phyloP scores from a whole-genome alignment of 2,329 filamentous ascomycete genomes.

The Byssoonygena ceratinophila region DNA sequence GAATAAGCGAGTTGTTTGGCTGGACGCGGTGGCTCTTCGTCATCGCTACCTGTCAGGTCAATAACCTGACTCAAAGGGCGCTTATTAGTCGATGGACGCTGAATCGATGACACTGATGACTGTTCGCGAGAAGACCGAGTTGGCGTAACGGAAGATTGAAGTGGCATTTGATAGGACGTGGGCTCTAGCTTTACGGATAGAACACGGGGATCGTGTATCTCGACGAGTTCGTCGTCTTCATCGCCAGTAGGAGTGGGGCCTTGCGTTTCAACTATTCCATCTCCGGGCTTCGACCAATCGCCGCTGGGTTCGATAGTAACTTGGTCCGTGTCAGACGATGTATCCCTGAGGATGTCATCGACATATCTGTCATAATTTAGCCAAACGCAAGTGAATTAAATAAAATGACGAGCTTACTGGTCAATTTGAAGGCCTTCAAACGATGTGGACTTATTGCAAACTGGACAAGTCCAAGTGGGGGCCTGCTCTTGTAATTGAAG shows the following conservation, averaged over 20 bases:
- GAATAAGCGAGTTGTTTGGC: slow-evolving; percentile 27
- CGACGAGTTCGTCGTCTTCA: slow-evolving; percentile 43
- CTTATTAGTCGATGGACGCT: slow-evolving; percentile 34
- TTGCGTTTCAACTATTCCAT: slow-evolving; percentile 26
- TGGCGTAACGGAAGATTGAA: slow-evolving; percentile 21
- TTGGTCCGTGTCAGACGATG: slow-evolving; percentile 61
- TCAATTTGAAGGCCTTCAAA: slow-evolving; percentile 81
- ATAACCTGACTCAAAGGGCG: slow-evolving; percentile 42
- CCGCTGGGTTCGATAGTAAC: slow-evolving; percentile 85
- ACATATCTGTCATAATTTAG: slow-evolving; percentile 54
- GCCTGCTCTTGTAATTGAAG: slow-evolving; percentile 91
- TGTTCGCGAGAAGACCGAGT: slow-evolving; percentile 28
- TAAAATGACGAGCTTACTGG: slow-evolving; percentile 48
- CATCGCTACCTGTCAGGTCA: slow-evolving; percentile 45
- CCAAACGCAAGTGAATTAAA: background rate
- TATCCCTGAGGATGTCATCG: slow-evolving; percentile 69
- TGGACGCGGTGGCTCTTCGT: slow-evolving; percentile 34
- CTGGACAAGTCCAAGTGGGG: slow-evolving; percentile 90
- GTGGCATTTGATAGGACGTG: slow-evolving; percentile 21
- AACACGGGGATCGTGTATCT: slow-evolving; percentile 35
- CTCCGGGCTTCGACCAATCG: slow-evolving; percentile 52
- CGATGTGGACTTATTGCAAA: slow-evolving; percentile 73
- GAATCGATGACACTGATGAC: slow-evolving; percentile 31
- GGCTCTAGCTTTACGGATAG: slow-evolving; percentile 32
- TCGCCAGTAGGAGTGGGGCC: slow-evolving; percentile 27